Conservation (phyloP, 768 basidiomycete species). For the Suillus americanus region DNA sequence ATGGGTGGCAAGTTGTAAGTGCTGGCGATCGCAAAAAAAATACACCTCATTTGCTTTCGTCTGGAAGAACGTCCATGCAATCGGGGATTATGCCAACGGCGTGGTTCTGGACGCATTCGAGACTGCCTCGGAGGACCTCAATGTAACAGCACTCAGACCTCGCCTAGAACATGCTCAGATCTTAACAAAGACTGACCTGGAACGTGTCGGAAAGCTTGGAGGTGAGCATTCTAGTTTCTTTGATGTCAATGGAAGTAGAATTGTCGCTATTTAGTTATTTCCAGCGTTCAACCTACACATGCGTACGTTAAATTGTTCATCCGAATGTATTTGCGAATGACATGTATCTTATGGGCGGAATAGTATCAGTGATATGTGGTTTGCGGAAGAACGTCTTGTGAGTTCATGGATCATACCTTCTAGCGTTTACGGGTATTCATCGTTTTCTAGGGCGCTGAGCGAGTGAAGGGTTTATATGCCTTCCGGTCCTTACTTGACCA, state of each 20-base stretch:
- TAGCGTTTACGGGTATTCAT: neutral
- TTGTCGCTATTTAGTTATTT: constrained; percentile 62
- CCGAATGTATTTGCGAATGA: neutral
- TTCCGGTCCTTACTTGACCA: constrained; percentile 72
- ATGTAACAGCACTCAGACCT: constrained; percentile 67
- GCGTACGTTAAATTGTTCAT: constrained; percentile 48
- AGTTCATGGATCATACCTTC: constrained; percentile 19
- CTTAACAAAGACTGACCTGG: constrained; percentile 73
- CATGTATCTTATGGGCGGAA: constrained; percentile 3
- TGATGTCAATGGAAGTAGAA: constrained; percentile 9
- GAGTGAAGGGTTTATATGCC: constrained; percentile 84
- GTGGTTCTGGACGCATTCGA: constrained; percentile 85
- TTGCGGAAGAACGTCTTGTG: constrained; percentile 80
- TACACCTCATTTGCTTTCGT: neutral
- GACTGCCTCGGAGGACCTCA: constrained; percentile 54
- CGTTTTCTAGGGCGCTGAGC: constrained; percentile 63
- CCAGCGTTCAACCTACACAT: constrained; percentile 89
- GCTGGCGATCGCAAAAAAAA: neutral
- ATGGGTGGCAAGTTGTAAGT: constrained; percentile 91
- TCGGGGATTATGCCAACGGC: constrained; percentile 85
- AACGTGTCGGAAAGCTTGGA: constrained; percentile 74
- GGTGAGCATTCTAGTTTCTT: constrained; percentile 44
- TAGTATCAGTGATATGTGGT: constrained; percentile 88
- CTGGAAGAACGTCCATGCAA: constrained; percentile 79
- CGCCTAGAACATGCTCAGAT: constrained; percentile 93